These are phyloP conservation scores for Eimeria falciformis DNA, from an alignment of 169 alveolate genomes.

Conservation along the genomic window DNA sequence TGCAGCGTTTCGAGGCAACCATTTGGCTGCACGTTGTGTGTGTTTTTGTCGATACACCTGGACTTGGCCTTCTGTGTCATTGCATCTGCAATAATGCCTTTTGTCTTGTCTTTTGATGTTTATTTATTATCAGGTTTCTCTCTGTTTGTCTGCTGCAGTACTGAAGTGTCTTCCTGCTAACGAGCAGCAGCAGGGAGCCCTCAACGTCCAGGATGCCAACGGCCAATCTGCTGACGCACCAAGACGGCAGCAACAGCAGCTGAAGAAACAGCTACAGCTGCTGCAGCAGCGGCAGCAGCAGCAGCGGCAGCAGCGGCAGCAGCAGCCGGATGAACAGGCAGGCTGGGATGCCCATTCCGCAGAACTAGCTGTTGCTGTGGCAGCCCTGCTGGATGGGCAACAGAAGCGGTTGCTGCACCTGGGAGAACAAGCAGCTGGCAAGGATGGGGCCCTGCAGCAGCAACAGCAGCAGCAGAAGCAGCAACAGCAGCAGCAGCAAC, in stretches of 20 bases:
- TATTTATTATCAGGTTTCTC: neutral
- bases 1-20: no score
- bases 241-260: constrained; percentile 14
- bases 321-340: neutral
- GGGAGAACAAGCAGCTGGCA: neutral
- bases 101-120: neutral
- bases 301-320: constrained; percentile 35
- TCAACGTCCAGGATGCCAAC: neutral
- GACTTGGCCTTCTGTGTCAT: no score
- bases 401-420: constrained; percentile 3
- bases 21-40: no score
- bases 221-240: constrained; percentile 22
- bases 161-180: neutral
- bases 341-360: neutral
- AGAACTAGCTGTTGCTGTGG: constrained; percentile 10
- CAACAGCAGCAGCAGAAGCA: constrained; percentile 16
- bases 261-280: neutral
- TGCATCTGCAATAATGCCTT: neutral
- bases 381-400: constrained; percentile 5
- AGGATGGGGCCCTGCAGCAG: no score
- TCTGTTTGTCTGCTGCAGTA: constrained; percentile 34
- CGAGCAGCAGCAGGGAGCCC: neutral
- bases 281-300: neutral
- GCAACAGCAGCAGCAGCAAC: constrained; percentile 22
- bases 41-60: no score